Evolutionary conservation across 129 eudicot species (phyloP).

Genomic region (Tagetes patula): DNA sequence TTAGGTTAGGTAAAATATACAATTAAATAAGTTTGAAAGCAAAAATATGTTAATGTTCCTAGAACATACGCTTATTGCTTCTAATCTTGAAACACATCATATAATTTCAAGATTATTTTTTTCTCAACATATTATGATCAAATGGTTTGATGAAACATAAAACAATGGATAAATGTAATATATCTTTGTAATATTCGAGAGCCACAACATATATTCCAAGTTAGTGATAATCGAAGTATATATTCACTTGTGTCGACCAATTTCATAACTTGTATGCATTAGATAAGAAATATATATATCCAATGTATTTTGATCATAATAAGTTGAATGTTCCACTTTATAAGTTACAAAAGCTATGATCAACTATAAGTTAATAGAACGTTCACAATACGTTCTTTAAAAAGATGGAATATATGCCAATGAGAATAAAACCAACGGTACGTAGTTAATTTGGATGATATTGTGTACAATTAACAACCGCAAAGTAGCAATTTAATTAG

Average conservation of each 20-base stretch:
- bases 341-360: constrained; percentile 20
- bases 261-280: constrained; percentile 14
- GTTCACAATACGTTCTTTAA: constrained; percentile 26
- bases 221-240: background rate
- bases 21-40: no score
- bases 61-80: background rate
- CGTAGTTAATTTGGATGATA: constrained; percentile 16
- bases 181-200: background rate
- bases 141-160: background rate
- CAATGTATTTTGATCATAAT: constrained; percentile 9
- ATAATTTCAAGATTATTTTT: constrained; percentile 1
- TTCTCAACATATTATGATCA: background rate
- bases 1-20: no score
- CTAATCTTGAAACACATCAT: background rate
- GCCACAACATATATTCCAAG: background rate
- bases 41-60: no score
- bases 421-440: constrained; percentile 32
- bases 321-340: constrained; percentile 24
- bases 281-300: constrained; percentile 13
- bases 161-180: background rate
- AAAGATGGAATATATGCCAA: constrained; percentile 32
- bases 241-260: constrained; percentile 12
- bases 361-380: constrained; percentile 30
- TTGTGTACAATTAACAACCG: constrained; percentile 7
- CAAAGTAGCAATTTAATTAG: background rate